phyloP scores from a whole-genome alignment of 1,139 yeast genomes.

The Yamadazyma songkhlaensis region DNA sequence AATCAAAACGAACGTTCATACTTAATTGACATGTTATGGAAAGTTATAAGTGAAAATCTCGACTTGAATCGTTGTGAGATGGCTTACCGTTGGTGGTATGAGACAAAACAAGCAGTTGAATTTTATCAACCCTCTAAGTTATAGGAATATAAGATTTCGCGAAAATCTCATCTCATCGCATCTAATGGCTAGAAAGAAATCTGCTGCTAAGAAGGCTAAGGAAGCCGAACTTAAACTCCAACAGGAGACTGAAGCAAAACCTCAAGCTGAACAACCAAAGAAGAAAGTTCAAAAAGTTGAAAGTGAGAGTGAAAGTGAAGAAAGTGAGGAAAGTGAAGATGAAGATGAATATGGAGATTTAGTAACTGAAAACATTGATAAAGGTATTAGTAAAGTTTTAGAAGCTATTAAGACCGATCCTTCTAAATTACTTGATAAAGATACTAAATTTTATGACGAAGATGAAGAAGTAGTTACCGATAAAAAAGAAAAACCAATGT shows the following conservation, averaged over 20 bases:
- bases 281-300: slow-evolving; percentile 9
- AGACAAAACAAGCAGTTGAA: slow-evolving; percentile 5
- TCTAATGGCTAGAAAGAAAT: slow-evolving; percentile 87
- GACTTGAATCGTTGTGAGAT: slow-evolving; percentile 60
- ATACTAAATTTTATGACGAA: slow-evolving; percentile 67
- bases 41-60: slow-evolving; percentile 43
- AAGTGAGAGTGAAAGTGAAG: slow-evolving; percentile 22
- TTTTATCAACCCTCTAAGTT: background rate
- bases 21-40: slow-evolving; percentile 35
- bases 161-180: slow-evolving; percentile 12
- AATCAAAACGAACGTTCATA: slow-evolving; percentile 32
- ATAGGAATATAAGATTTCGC: slow-evolving; percentile 1
- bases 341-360: slow-evolving; percentile 94
- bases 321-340: slow-evolving; percentile 54
- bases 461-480: slow-evolving; percentile 15
- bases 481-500: slow-evolving; percentile 71
- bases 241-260: slow-evolving; percentile 16
- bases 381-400: slow-evolving; percentile 72
- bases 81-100: slow-evolving; percentile 70
- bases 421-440: slow-evolving; percentile 58
- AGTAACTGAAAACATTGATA: slow-evolving; percentile 81
- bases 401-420: slow-evolving; percentile 69
- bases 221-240: slow-evolving; percentile 38
- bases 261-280: slow-evolving; percentile 14
- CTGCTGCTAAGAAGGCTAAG: slow-evolving; percentile 75